Evolutionary conservation across 805 yeast genomes (phyloP), one percentile per base, ranked within the genome.

Genomic region (Spathaspora girioi): DNA sequence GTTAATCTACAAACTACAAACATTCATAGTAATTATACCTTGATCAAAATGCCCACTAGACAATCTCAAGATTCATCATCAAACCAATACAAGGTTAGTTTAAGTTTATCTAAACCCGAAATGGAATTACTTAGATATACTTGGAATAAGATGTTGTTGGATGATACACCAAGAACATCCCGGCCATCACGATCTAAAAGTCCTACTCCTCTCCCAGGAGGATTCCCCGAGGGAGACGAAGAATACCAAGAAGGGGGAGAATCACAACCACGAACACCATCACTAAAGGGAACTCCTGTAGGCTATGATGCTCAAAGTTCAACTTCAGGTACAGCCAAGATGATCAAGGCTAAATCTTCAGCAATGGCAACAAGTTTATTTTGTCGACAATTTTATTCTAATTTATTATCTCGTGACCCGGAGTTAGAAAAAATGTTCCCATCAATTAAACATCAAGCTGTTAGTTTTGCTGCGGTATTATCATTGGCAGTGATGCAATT

Each of bases 391-490:
- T 80, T 89, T 62, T 89, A 88, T 67, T 79, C 83, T 48, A 89
- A 87, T 61, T 67, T 89, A 48, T 69, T 88, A 38, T 65, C 80
- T 0, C 79, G 81, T 78, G 81, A 79, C 56, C 83, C 89, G 0
- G 70, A 70, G 12, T 71, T 89, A 54, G 89, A 84, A 57, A 75
- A 71, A 40, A 63, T 83, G 61, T 87, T 86, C 64, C 96, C 96
- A 0, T 81, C 88, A 5, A 81, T 88, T 56, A 79, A 79, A 55
- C 91, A 87, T 62, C 96, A 89, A 68, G 90, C 94, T 1, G 80
- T 82, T 14, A 80, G 92, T 7, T 85, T 89, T 71, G 90, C 93
- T 0, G 91, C 92, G 5, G 89, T 89, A 17, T 65, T 89, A 58
- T 79, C 87, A 27, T 76, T 82, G 43, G 87, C 92, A 2, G 81